Percentiles rank a stretch among this genome's conserved stretches.
These are phyloP conservation scores for Malus sieversii DNA, from an alignment of 306 rosid genomes.

Conservation along the genomic window DNA sequence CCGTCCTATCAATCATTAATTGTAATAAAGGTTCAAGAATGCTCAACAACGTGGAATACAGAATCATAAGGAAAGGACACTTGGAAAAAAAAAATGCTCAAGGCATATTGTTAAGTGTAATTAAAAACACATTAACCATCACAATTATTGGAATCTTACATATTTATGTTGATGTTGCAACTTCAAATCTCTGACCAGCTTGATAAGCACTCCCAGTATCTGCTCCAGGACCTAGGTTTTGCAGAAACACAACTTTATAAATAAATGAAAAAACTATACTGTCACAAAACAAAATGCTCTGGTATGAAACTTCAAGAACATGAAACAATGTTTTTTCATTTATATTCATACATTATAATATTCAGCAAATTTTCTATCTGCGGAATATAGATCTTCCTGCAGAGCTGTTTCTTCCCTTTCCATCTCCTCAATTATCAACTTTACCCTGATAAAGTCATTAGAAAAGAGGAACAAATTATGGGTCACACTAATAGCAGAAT, in stretches of 20 bases:
- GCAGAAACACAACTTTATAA: slow-evolving; percentile 4
- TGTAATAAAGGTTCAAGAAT: slow-evolving; percentile 4
- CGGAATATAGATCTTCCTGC: slow-evolving; percentile 76
- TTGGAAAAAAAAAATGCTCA: not conserved
- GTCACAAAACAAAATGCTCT: not conserved
- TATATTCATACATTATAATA: slow-evolving; percentile 61
- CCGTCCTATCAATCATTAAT: slow-evolving; percentile 54
- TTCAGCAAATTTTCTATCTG: slow-evolving; percentile 95
- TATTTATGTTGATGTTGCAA: slow-evolving; percentile 95
- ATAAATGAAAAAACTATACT: not conserved
- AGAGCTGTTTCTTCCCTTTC: slow-evolving; percentile 90
- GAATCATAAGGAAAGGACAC: not conserved
- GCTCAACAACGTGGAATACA: not conserved
- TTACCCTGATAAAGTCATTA: slow-evolving; percentile 49
- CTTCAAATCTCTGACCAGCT: slow-evolving; percentile 96
- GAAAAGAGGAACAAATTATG: slow-evolving; percentile 5
- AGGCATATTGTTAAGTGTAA: not conserved
- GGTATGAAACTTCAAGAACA: not conserved
- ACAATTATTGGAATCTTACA: slow-evolving; percentile 23
- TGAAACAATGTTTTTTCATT: not conserved
- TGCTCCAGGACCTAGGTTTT: slow-evolving; percentile 85
- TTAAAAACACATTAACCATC: slow-evolving; percentile 4
- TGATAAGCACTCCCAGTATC: slow-evolving; percentile 85
- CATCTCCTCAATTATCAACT: slow-evolving; percentile 88
- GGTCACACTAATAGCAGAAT: not conserved